Evolutionary conservation across 106 monocot species (phyloP).

Genomic region (Vanilla planifolia): DNA sequence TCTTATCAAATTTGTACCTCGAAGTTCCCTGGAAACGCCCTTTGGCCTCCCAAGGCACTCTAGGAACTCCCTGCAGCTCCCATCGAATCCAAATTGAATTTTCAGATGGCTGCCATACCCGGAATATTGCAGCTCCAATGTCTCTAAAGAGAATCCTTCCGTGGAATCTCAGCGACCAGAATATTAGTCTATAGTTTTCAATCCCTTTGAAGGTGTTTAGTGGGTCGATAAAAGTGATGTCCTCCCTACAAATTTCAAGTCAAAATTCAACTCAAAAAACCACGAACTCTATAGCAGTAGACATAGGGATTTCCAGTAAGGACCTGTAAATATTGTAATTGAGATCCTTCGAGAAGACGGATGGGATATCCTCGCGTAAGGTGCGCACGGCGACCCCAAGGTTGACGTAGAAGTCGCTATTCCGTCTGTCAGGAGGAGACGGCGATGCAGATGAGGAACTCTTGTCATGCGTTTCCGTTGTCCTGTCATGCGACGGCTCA

Average conservation of each 20-base stretch:
- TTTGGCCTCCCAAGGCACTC: slow-evolving; percentile 82
- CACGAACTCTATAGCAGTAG: background rate
- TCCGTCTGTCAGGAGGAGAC: background rate
- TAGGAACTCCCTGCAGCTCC: slow-evolving; percentile 68
- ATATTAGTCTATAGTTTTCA: slow-evolving; percentile 70
- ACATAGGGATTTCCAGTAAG: background rate
- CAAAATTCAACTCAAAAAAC: background rate
- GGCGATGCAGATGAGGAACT: background rate
- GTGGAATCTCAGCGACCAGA: slow-evolving; percentile 86
- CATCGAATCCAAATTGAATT: slow-evolving; percentile 69
- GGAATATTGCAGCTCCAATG: slow-evolving; percentile 50
- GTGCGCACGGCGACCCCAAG: slow-evolving; percentile 82
- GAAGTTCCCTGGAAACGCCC: slow-evolving; percentile 84
- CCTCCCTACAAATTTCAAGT: slow-evolving; percentile 38
- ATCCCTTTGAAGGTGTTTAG: slow-evolving; percentile 78
- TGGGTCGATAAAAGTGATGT: slow-evolving; percentile 78
- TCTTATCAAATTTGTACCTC: slow-evolving; percentile 73
- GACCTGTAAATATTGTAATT: slow-evolving; percentile 89
- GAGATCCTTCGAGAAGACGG: slow-evolving; percentile 68
- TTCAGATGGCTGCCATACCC: slow-evolving; percentile 88
- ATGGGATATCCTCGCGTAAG: slow-evolving; percentile 79
- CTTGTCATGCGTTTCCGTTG: slow-evolving; percentile 1
- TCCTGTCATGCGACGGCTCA: slow-evolving; percentile 9
- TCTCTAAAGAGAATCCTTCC: slow-evolving; percentile 73
- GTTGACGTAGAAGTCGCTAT: slow-evolving; percentile 68